Conservation (phyloP, 495 filamentous ascomycete species). For the Lophiostoma macrostomum region DNA sequence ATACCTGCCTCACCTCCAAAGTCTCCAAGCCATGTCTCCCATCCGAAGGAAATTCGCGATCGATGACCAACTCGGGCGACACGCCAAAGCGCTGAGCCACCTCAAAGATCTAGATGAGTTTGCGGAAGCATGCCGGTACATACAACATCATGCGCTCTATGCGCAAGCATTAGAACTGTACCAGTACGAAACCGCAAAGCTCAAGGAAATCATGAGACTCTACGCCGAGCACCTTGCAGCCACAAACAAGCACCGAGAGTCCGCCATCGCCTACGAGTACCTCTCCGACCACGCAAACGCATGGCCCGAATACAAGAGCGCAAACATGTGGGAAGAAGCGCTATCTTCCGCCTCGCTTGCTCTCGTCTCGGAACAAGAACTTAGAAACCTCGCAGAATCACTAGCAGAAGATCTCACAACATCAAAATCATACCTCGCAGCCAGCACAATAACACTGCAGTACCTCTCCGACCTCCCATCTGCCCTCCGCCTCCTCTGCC, state of each 20-base stretch:
- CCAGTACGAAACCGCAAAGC: slow-evolving; percentile 65
- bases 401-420: slow-evolving; percentile 74
- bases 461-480: slow-evolving; percentile 67
- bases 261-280: slow-evolving; percentile 83
- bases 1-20: slow-evolving; percentile 91
- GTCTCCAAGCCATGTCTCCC: slow-evolving; percentile 67
- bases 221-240: slow-evolving; percentile 76
- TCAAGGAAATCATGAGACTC: slow-evolving; percentile 63
- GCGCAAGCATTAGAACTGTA: slow-evolving; percentile 74
- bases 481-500: slow-evolving; percentile 71
- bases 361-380: slow-evolving; percentile 53
- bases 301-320: slow-evolving; percentile 72
- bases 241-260: slow-evolving; percentile 74
- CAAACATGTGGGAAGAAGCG: slow-evolving; percentile 87
- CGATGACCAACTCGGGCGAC: slow-evolving; percentile 77
- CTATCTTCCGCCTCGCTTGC: slow-evolving; percentile 71
- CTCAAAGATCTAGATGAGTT: slow-evolving; percentile 66
- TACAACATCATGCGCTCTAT: slow-evolving; percentile 76
- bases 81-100: slow-evolving; percentile 71
- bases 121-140: slow-evolving; percentile 72
- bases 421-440: slow-evolving; percentile 73
- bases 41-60: slow-evolving; percentile 75
- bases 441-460: slow-evolving; percentile 75
- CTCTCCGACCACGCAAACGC: slow-evolving; percentile 69
- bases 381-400: slow-evolving; percentile 60